phyloP scores from a whole-genome alignment of 1,139 yeast species.

The Suhomyces yuchorum region DNA sequence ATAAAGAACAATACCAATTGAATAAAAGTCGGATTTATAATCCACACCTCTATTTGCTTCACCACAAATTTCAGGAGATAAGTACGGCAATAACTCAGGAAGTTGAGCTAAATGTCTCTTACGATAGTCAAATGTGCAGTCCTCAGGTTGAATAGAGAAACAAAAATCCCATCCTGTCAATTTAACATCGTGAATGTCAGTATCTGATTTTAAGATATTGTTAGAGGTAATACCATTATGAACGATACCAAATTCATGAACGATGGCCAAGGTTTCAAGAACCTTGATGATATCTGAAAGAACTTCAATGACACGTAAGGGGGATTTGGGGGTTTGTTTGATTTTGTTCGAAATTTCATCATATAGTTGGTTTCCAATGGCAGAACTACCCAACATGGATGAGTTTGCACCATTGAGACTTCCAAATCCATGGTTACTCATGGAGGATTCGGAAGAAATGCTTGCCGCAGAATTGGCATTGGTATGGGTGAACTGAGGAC shows the following conservation, averaged over 20 bases:
- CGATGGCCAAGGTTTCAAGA: slow-evolving; percentile 35
- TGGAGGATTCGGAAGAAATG: slow-evolving; percentile 5
- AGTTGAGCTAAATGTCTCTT: slow-evolving; percentile 31
- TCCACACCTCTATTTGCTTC: slow-evolving; percentile 46
- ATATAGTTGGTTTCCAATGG: slow-evolving; percentile 10
- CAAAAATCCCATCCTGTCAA: slow-evolving; percentile 56
- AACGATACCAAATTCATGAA: slow-evolving; percentile 50
- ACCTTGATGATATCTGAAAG: slow-evolving; percentile 36
- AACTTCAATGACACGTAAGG: slow-evolving; percentile 32
- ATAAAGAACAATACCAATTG: slow-evolving; percentile 53
- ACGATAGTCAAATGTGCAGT: slow-evolving; percentile 38
- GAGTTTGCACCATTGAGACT: slow-evolving; percentile 5
- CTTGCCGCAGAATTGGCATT: slow-evolving; percentile 5
- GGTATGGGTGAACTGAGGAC: slow-evolving; percentile 2
- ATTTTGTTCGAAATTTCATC: slow-evolving; percentile 11
- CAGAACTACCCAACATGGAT: slow-evolving; percentile 6
- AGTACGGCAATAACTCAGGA: slow-evolving; percentile 47
- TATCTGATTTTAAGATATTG: slow-evolving; percentile 36
- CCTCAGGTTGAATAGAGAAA: slow-evolving; percentile 48
- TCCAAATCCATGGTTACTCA: slow-evolving; percentile 3
- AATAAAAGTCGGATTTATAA: slow-evolving; percentile 53
- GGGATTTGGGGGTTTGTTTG: slow-evolving; percentile 20
- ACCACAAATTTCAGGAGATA: slow-evolving; percentile 56
- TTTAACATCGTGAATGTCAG: slow-evolving; percentile 34
- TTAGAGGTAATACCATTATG: slow-evolving; percentile 52